Percentiles rank a stretch among this genome's conserved stretches.
Evolutionary conservation across 1,284 basidiomycete species (phyloP).

Genomic region (Schizophyllum commune): DNA sequence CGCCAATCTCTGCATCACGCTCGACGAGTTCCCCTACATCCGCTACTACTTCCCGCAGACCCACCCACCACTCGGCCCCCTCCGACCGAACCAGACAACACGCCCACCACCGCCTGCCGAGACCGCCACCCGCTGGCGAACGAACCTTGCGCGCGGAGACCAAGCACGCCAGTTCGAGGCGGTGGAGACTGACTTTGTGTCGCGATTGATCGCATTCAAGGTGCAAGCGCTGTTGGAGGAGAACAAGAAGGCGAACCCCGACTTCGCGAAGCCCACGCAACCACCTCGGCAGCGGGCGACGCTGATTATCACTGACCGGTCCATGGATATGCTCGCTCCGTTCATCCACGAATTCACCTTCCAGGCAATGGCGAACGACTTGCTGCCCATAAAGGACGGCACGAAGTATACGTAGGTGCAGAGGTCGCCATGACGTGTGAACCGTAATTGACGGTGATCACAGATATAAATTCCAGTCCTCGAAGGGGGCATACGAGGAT

Average conservation of each 20-base stretch:
- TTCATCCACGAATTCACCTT: conserved; percentile 98
- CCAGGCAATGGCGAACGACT: conserved; percentile 97
- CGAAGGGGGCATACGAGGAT: conserved; percentile 78
- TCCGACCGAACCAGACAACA: conserved; percentile 57
- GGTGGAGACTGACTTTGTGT: conserved; percentile 63
- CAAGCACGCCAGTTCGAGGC: conserved; percentile 58
- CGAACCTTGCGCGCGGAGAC: conserved; percentile 62
- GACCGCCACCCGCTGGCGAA: conserved; percentile 58
- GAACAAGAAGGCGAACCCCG: conserved; percentile 76
- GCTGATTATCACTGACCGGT: conserved; percentile 89
- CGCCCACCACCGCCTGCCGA: conserved; percentile 59
- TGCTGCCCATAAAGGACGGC: conserved; percentile 85
- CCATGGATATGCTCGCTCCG: conserved; percentile 90
- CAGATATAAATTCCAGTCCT: conserved; percentile 85
- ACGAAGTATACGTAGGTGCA: conserved; percentile 72
- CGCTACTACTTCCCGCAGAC: conserved; percentile 88
- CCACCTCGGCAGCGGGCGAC: conserved; percentile 68
- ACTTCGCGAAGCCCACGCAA: conserved; percentile 77
- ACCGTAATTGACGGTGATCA: neutral
- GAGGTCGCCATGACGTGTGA: neutral
- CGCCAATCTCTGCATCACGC: conserved; percentile 82
- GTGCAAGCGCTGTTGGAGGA: conserved; percentile 81
- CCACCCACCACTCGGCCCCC: conserved; percentile 82
- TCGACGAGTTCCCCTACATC: conserved; percentile 92
- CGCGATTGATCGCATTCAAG: conserved; percentile 75